These are phyloP conservation scores for Trametes cinnabarina DNA, from an alignment of 768 basidiomycete genomes.

Conservation along the genomic window DNA sequence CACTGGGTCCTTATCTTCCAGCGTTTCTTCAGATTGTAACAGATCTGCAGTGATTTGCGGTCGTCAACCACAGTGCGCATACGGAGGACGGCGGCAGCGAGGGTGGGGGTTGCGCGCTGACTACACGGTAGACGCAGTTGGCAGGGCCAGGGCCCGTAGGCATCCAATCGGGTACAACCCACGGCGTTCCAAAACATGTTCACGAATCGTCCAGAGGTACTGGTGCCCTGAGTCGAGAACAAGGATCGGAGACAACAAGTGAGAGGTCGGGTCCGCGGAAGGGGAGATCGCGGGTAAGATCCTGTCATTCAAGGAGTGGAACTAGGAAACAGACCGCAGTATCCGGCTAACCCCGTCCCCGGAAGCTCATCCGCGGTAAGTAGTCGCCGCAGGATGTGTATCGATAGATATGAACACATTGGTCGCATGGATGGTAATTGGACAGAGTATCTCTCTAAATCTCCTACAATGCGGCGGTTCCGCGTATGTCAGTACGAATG, in stretches of 20 bases:
- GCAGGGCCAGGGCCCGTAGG: neutral
- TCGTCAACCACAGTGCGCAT: too few species aligned
- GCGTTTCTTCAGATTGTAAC: neutral
- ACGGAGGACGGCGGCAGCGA: neutral
- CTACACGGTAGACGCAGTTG: conserved; percentile 2
- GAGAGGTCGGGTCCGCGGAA: neutral
- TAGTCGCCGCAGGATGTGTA: too few species aligned
- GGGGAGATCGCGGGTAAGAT: conserved; percentile 4
- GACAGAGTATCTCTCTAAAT: too few species aligned
- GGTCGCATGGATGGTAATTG: too few species aligned
- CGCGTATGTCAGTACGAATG: too few species aligned
- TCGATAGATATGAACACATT: too few species aligned
- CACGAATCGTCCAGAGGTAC: neutral
- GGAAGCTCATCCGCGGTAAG: neutral
- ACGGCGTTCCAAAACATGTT: too few species aligned
- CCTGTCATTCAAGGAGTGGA: neutral
- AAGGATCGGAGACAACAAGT: neutral
- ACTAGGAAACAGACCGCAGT: neutral
- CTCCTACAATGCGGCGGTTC: too few species aligned
- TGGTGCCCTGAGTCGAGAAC: neutral
- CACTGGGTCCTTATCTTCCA: conserved; percentile 13
- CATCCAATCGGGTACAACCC: neutral
- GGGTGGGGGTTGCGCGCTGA: neutral
- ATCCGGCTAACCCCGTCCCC: neutral
- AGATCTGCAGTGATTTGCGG: neutral